Base-by-base conservation (phyloP, 1,284 basidiomycete genomes). In the Rhodotorula mucilaginosa region DNA sequence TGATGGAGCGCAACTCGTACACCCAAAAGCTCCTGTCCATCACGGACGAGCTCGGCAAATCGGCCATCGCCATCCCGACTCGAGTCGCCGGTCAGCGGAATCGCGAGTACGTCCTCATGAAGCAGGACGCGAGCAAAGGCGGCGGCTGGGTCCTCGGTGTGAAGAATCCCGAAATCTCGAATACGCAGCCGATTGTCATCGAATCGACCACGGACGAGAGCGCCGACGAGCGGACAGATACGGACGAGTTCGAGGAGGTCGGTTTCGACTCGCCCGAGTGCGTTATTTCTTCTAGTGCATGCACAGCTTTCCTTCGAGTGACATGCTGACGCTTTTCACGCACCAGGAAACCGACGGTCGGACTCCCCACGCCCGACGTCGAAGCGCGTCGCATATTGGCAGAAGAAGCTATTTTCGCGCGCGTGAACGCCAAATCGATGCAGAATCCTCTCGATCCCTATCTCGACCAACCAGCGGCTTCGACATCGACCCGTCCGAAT, bases 111-210 rank as follows among this genome's bases (percentile, higher is more conserved):
- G 85, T 98, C 10, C 85, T 99, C 58, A 85, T 98, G 61, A 95
- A 95, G 84, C 95, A 95, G 48, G 80, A 81, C 75, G 89, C 92
- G 78, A 87, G 88, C 29, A 87, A 85, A 46, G 89, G 88, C 46
- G 93, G 93, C 3, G 97, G 97, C 0, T 99, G 94, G 90, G 88
- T 96, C 34, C 83, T 99, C 31, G 97, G 96, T 2, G 89, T 97
- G 44, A 86, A 88, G 54, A 88, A 95, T 54, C 72, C 68, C 2
- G 65, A 71, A 46, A 26, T 60, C 23, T 16, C 15, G 5, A 69
- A 57, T 44, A 64, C 31, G 13, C 67, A 66, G 16, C 72, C 70
- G 18, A 74, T 76, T 60, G 62, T 60, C 34, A 68, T 76, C 59
- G 71, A 74, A 18, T 74, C 74, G 49, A 76, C 77, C 23, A 76